Conservation (phyloP, 1,284 basidiomycete genomes). For the Neonothopanus nambi region DNA sequence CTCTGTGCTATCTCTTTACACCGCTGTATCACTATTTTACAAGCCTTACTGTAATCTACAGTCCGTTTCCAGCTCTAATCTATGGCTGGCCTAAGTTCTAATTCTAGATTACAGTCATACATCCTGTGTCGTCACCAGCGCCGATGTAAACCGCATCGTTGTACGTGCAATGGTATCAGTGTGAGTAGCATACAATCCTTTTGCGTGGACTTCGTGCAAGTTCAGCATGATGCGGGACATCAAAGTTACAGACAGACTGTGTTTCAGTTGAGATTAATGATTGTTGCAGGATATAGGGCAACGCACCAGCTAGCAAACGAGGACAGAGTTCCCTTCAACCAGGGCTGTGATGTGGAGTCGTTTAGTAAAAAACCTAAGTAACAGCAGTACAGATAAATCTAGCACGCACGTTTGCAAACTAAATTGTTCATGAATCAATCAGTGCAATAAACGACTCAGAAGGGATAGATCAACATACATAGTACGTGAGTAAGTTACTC, state of each 20-base stretch:
- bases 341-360: neutral
- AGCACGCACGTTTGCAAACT: conserved; percentile 3
- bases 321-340: neutral
- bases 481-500: conserved; percentile 6
- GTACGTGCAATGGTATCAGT: neutral
- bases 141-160: no score
- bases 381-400: neutral
- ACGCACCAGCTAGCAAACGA: conserved; percentile 7
- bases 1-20: no score
- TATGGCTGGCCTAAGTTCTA: neutral
- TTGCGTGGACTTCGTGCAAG: conserved; percentile 1
- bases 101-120: no score
- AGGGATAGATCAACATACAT: neutral
- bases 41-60: neutral
- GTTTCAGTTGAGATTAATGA: no score
- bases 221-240: conserved; percentile 8
- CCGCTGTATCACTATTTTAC: no score
- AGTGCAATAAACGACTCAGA: neutral
- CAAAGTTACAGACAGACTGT: conserved; percentile 1
- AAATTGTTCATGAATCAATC: neutral
- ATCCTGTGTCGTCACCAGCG: no score
- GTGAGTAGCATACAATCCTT: conserved; percentile 2
- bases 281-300: neutral
- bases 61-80: neutral
- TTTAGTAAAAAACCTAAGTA: no score